Base-by-base conservation (phyloP, 2,329 filamentous ascomycete species). In the Zymoseptoria tritici region DNA sequence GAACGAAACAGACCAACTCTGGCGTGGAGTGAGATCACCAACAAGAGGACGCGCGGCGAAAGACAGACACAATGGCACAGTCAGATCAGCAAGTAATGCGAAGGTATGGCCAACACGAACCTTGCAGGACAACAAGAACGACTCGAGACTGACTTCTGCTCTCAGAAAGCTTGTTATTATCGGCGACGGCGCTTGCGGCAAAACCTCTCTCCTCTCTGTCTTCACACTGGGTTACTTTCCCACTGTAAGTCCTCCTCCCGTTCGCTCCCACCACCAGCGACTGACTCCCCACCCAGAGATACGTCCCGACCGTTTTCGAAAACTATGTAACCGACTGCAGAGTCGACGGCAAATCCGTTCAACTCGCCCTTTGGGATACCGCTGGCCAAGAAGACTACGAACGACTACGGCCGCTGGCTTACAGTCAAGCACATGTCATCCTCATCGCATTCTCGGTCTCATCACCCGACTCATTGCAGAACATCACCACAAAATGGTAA, bases 401-500 rank as follows among this genome's bases (percentile, higher is more conserved):
- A 77, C 84, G 94, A 73, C 80, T 99, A 78, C 88, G 94, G 64
- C 94, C 94, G 56, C 82, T 99, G 56, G 94, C 94, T 65, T 99
- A 99, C 75, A 90, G 91, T 55, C 96, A 97, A 80, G 94, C 94
- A 60, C 94, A 99, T 75, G 92, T 99, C 68, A 93, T 99, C 68
- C 80, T 99, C 64, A 94, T 99, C 76, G 94, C 91, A 46, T 99
- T 97, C 75, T 90, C 91, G 26, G 85, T 99, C 72, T 94, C 97
- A 71, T 93, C 90, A 20, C 93, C 93, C 21, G 94, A 99, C 78
- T 97, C 92, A 6, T 80, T 99, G 57, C 93, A 97, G 71, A 99
- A 99, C 76, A 94, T 99, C 67, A 96, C 95, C 77, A 91, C 96
- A 77, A 99, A 99, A 89, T 99, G 94, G 94, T 89, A 96, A 66